Percentiles rank a stretch among this genome's conserved stretches.
These are phyloP conservation scores for Aureococcus anophagefferens DNA, from an alignment of 108 stramenopile species.

Conservation along the genomic window DNA sequence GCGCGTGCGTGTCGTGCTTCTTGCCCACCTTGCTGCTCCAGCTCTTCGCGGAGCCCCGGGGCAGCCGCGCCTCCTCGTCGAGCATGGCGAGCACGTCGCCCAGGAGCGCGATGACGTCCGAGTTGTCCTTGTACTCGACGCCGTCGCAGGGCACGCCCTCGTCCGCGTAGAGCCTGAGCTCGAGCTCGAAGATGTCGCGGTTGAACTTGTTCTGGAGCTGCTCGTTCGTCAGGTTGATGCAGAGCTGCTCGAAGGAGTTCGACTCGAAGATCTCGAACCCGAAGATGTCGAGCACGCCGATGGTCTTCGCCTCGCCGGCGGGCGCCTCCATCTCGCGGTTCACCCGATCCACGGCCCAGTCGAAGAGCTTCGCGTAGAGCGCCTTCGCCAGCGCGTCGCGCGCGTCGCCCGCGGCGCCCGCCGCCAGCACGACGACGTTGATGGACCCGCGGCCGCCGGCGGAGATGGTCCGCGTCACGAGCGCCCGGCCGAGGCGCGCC, in stretches of 20 bases:
- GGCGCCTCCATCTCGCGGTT: constrained; percentile 63
- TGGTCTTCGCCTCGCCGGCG: constrained; percentile 33
- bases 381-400: constrained; percentile 86
- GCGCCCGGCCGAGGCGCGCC: no score
- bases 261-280: constrained; percentile 85
- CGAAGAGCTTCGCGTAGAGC: constrained; percentile 78
- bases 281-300: constrained; percentile 94
- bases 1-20: constrained; percentile 8
- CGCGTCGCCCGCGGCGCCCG: no score
- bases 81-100: constrained; percentile 62
- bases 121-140: constrained; percentile 25
- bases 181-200: neutral
- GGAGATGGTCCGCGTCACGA: no score
- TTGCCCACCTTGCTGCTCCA: constrained; percentile 8
- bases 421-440: no score
- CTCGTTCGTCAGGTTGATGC: constrained; percentile 78
- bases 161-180: no score
- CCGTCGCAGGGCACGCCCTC: no score
- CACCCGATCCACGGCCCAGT: constrained; percentile 72
- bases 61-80: constrained; percentile 45
- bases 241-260: constrained; percentile 71
- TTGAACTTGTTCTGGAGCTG: constrained; percentile 61
- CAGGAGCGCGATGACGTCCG: constrained; percentile 30
- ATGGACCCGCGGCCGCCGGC: no score
- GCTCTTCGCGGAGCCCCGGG: constrained; percentile 5